Evolutionary conservation across 2,329 filamentous ascomycete species (phyloP).

Genomic region (Scedosporium aurantiacum): DNA sequence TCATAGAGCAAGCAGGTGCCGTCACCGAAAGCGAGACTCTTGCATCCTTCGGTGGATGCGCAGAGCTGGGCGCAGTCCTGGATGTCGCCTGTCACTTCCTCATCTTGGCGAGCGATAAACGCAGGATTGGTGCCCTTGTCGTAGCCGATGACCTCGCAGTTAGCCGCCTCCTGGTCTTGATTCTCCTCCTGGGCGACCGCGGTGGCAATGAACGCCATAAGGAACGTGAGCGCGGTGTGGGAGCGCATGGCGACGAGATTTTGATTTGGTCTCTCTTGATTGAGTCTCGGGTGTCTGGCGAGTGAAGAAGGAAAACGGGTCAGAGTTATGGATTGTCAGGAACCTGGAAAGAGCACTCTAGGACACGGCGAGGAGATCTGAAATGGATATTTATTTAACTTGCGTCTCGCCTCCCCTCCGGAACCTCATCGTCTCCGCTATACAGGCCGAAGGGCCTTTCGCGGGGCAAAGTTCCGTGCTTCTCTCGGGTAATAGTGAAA

Average conservation of each 20-base stretch:
- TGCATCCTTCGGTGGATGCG: not conserved
- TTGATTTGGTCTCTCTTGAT: not conserved
- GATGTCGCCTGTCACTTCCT: conserved; percentile 8
- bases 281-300: not conserved
- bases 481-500: not conserved
- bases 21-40: conserved; percentile 2
- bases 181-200: not conserved
- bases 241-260: not conserved
- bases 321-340: not conserved
- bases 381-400: not conserved
- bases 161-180: not conserved
- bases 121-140: conserved; percentile 9
- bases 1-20: conserved; percentile 3
- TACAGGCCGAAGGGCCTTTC: not conserved
- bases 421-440: not conserved
- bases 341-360: not conserved
- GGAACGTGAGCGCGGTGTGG: not conserved
- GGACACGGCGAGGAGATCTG: not conserved
- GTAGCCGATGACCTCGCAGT: conserved; percentile 4
- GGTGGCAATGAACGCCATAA: not conserved
- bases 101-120: conserved; percentile 9
- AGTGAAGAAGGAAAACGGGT: not conserved
- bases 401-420: not conserved
- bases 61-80: conserved; percentile 5
- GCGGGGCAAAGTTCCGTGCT: not conserved